phyloP scores from a whole-genome alignment of 1,284 basidiomycete species.

The Puccinia coronata region DNA sequence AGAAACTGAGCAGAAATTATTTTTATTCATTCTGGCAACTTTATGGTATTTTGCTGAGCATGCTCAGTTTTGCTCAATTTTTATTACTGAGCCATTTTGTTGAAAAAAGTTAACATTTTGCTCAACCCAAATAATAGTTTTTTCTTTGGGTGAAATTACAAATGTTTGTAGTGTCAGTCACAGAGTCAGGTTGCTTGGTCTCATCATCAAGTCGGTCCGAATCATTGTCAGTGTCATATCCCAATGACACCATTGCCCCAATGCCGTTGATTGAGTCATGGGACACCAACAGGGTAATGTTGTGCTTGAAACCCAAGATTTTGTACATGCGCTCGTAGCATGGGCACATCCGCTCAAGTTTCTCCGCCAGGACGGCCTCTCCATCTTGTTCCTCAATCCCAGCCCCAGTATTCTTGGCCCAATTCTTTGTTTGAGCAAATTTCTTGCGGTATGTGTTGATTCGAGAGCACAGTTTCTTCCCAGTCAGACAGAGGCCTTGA shows the following conservation, averaged over 20 bases:
- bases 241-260: neutral
- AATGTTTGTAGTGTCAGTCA: too few species aligned
- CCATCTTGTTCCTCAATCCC: neutral
- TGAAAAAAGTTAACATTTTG: too few species aligned
- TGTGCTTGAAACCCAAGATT: neutral
- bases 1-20: too few species aligned
- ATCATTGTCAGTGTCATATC: neutral
- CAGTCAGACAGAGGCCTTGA: neutral
- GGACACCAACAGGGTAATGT: neutral
- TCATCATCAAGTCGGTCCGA: neutral
- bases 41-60: too few species aligned
- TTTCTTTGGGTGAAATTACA: too few species aligned
- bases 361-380: neutral
- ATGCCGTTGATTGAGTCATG: neutral
- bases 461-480: neutral
- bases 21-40: too few species aligned
- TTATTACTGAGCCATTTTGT: too few species aligned
- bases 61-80: too few species aligned
- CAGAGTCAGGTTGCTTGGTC: neutral
- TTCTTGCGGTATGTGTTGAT: neutral
- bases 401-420: conserved; percentile 3
- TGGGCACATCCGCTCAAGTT: neutral
- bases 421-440: neutral
- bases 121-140: too few species aligned
- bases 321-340: conserved; percentile 2